phyloP scores from a whole-genome alignment of 495 filamentous ascomycete species.

The Barbatosphaeria neglecta region DNA sequence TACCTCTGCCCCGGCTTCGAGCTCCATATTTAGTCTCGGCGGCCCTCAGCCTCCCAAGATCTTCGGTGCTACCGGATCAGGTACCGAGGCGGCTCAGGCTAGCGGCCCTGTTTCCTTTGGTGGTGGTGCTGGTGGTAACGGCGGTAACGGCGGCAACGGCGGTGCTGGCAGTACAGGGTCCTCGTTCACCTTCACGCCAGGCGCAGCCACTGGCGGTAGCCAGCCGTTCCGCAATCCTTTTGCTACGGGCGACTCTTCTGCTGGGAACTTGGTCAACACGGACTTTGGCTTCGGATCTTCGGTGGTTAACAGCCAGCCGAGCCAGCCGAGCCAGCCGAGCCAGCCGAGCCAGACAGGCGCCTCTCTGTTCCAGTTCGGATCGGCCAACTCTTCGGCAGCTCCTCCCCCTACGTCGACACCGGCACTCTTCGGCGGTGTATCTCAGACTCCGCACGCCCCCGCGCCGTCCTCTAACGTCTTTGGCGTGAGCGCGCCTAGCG shows the following conservation, averaged over 20 bases:
- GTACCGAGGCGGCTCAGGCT: slow-evolving; percentile 14
- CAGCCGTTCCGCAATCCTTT: slow-evolving; percentile 31
- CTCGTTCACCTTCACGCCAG: slow-evolving; percentile 30
- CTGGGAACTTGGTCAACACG: too few species aligned
- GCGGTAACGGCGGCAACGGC: slow-evolving; percentile 6
- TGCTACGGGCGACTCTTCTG: slow-evolving; percentile 11
- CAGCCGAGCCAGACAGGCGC: slow-evolving; percentile 9
- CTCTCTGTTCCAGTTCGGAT: slow-evolving; percentile 16
- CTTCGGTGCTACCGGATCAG: slow-evolving; percentile 18
- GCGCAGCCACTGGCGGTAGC: slow-evolving; percentile 15
- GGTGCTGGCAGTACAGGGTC: slow-evolving; percentile 8
- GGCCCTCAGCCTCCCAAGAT: slow-evolving; percentile 19
- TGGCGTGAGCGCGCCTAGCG: slow-evolving; percentile 4
- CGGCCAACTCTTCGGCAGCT: background rate
- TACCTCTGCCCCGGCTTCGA: slow-evolving; percentile 4
- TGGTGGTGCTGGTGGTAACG: slow-evolving; percentile 3
- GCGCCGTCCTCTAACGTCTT: slow-evolving; percentile 7
- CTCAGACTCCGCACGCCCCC: slow-evolving; percentile 11
- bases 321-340: slow-evolving; percentile 16
- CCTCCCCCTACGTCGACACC: slow-evolving; percentile 1
- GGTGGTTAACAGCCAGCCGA: too few species aligned
- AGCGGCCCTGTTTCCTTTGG: slow-evolving; percentile 11
- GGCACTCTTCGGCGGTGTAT: slow-evolving; percentile 14
- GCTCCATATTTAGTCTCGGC: slow-evolving; percentile 16
- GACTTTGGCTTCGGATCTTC: too few species aligned